These are phyloP conservation scores for Tylopilus sp. DNA, from an alignment of 1,284 basidiomycete genomes.

Conservation along the genomic window DNA sequence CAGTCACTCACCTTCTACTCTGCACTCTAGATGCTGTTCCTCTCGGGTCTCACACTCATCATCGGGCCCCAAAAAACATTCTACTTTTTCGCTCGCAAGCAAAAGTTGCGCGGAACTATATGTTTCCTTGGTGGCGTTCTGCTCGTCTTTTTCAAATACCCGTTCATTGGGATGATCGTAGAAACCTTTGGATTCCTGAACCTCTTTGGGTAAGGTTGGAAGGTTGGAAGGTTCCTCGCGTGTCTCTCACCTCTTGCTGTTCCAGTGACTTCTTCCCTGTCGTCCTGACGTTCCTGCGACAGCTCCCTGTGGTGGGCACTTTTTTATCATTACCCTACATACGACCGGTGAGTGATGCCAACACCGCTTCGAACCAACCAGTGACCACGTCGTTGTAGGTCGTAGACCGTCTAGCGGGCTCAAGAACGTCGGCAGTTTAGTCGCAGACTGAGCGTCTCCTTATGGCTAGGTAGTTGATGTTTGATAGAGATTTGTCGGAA, in stretches of 20 bases:
- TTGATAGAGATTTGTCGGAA: conserved; percentile 15
- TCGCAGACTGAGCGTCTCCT: background rate
- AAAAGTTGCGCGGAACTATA: conserved; percentile 92
- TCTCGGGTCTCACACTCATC: conserved; percentile 89
- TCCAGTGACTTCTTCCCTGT: conserved; percentile 98
- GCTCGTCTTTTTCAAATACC: conserved; percentile 89
- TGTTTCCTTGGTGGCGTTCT: conserved; percentile 91
- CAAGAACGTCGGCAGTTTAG: conserved; percentile 74
- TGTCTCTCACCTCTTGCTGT: conserved; percentile 11
- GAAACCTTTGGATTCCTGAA: conserved; percentile 97
- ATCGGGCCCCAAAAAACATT: conserved; percentile 96
- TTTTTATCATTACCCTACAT: conserved; percentile 86
- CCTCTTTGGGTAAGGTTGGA: conserved; percentile 84
- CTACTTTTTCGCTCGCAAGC: conserved; percentile 95
- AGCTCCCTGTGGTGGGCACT: conserved; percentile 90
- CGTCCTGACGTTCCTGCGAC: conserved; percentile 92
- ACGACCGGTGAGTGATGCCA: conserved; percentile 51
- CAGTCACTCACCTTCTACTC: background rate
- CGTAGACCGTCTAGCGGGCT: conserved; percentile 72
- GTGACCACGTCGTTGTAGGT: conserved; percentile 42
- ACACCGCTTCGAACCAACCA: background rate
- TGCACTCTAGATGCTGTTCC: conserved; percentile 75
- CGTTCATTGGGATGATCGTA: conserved; percentile 89
- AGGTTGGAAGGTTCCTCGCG: background rate
- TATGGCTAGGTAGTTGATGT: conserved; percentile 11